A percentile compares a stretch with the other conserved stretches of the same genome.
phyloP scores from a whole-genome alignment of 2,329 filamentous ascomycete genomes.

The Colletotrichum sp. region DNA sequence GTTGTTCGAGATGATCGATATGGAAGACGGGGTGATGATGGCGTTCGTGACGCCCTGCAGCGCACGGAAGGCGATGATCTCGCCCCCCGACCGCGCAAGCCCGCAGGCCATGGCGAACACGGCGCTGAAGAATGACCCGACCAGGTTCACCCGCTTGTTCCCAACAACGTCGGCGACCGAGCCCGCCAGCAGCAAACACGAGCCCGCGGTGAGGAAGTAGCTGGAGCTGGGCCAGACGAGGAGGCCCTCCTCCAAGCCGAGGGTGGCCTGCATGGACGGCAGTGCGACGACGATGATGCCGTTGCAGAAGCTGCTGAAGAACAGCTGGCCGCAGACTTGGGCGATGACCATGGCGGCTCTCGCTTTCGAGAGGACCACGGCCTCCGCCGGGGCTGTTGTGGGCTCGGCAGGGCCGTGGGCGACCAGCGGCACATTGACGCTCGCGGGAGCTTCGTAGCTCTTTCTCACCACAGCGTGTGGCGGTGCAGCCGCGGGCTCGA shows the following conservation, averaged over 20 bases:
- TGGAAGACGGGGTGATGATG: not conserved
- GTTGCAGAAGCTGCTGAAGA: not conserved
- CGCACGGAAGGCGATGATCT: slow-evolving; percentile 5
- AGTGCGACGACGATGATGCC: not conserved
- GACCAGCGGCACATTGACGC: not conserved
- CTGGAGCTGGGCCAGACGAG: not conserved
- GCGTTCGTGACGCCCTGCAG: slow-evolving; percentile 5
- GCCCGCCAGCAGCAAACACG: not conserved
- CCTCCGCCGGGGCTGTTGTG: not conserved
- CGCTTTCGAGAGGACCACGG: not conserved
- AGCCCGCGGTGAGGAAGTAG: not conserved
- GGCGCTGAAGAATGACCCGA: not conserved
- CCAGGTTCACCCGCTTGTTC: not conserved
- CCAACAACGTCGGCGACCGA: slow-evolving; percentile 4
- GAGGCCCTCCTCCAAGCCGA: not conserved
- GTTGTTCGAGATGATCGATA: slow-evolving; percentile 2
- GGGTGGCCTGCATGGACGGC: not conserved
- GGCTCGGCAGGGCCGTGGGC: not conserved
- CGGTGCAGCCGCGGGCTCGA: not conserved
- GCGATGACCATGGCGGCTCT: not conserved
- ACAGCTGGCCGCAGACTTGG: not conserved
- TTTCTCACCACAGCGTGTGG: not conserved
- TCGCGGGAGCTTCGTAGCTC: not conserved
- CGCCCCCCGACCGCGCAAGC: not conserved
- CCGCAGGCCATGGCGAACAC: slow-evolving; percentile 5